Conservation (phyloP, 2,329 filamentous ascomycete species). For the Talaromyces marneffei region DNA sequence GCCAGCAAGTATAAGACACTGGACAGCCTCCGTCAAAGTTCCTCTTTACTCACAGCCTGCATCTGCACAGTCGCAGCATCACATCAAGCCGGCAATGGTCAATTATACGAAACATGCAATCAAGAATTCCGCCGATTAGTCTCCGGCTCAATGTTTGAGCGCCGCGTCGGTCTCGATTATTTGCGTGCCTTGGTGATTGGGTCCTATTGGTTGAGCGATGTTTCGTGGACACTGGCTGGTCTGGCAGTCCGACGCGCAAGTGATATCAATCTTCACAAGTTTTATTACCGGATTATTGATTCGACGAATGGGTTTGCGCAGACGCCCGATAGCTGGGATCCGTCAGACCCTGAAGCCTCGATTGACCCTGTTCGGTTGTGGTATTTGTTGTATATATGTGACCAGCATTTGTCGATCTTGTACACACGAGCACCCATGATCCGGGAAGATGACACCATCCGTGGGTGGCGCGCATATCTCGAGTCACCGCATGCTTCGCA, state of each 20-base stretch:
- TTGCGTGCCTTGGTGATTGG: slow-evolving; percentile 47
- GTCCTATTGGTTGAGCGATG: slow-evolving; percentile 49
- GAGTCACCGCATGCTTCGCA: slow-evolving; percentile 14
- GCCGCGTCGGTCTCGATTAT: slow-evolving; percentile 39
- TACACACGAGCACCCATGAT: slow-evolving; percentile 33
- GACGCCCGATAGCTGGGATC: slow-evolving; percentile 12
- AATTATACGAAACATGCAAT: slow-evolving; percentile 34
- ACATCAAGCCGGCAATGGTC: slow-evolving; percentile 32
- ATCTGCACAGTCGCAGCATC: slow-evolving; percentile 45
- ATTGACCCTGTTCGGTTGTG: slow-evolving; percentile 30
- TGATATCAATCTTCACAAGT: slow-evolving; percentile 22
- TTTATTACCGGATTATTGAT: slow-evolving; percentile 37
- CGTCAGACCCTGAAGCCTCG: slow-evolving; percentile 17
- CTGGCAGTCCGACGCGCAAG: slow-evolving; percentile 28
- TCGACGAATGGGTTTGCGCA: slow-evolving; percentile 16
- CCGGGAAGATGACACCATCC: slow-evolving; percentile 26
- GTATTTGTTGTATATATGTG: slow-evolving; percentile 33
- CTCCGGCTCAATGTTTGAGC: slow-evolving; percentile 44
- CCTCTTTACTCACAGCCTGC: slow-evolving; percentile 40
- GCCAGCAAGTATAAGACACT: slow-evolving; percentile 37
- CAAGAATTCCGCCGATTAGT: slow-evolving; percentile 44
- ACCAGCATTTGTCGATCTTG: slow-evolving; percentile 34
- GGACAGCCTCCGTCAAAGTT: slow-evolving; percentile 36
- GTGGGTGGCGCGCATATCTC: slow-evolving; percentile 14
- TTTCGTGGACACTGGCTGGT: slow-evolving; percentile 36